A percentile compares a stretch with the other conserved stretches of the same genome.
phyloP scores from a whole-genome alignment of 2,329 filamentous ascomycete species.

The Fonsecaea pugnacius region DNA sequence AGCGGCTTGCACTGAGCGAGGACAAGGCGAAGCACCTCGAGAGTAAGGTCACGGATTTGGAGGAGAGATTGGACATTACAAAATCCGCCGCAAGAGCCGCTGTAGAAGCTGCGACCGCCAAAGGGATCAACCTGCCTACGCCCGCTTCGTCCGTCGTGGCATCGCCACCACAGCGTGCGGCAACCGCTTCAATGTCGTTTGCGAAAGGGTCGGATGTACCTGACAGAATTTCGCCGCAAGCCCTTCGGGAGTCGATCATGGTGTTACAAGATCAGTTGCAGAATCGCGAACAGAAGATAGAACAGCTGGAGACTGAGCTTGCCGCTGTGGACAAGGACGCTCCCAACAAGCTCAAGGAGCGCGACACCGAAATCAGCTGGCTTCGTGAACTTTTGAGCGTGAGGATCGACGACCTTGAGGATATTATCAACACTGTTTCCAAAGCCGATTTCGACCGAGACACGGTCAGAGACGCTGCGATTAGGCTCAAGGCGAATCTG shows the following conservation, averaged over 20 bases:
- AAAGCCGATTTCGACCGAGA: constrained; percentile 76
- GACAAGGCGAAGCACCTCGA: constrained; percentile 84
- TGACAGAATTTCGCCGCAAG: constrained; percentile 91
- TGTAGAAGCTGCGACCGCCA: constrained; percentile 69
- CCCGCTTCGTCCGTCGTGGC: constrained; percentile 42
- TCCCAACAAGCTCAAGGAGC: constrained; percentile 80
- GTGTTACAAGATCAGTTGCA: constrained; percentile 96
- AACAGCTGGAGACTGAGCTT: constrained; percentile 77
- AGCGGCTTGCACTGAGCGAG: constrained; percentile 78
- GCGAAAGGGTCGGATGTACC: constrained; percentile 59
- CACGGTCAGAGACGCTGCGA: constrained; percentile 83
- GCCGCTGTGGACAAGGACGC: constrained; percentile 74
- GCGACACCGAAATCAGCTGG: constrained; percentile 93
- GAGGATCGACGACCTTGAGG: constrained; percentile 85
- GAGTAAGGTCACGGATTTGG: constrained; percentile 80
- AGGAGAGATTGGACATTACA: constrained; percentile 88
- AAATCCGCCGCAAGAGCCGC: constrained; percentile 85
- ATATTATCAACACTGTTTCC: constrained; percentile 81
- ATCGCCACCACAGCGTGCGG: constrained; percentile 47
- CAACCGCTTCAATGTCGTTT: constrained; percentile 54
- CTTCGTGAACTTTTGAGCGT: constrained; percentile 90
- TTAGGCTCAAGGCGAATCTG: constrained; percentile 88
- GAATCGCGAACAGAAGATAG: constrained; percentile 86
- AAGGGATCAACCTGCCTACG: constrained; percentile 45
- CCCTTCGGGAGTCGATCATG: constrained; percentile 91